Evolutionary conservation across 1,139 yeast species (phyloP).

Genomic region (Hyphopichia wangnamkhiaoensis): DNA sequence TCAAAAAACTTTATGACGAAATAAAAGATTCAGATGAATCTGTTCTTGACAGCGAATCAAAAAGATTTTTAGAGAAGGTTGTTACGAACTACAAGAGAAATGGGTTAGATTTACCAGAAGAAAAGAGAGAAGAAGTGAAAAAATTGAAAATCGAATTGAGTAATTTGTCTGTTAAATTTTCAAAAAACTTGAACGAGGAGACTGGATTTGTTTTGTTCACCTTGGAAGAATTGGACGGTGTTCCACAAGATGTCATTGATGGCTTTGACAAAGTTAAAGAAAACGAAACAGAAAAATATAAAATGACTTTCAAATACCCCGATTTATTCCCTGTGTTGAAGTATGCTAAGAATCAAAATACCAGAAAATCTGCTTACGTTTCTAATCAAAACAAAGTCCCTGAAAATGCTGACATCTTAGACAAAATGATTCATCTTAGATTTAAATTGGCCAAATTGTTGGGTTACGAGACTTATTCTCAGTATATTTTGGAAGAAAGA

Average conservation of each 20-base stretch:
- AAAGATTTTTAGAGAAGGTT: constrained; percentile 56
- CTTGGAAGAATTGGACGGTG: constrained; percentile 67
- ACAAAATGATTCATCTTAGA: constrained; percentile 61
- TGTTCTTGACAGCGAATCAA: constrained; percentile 53
- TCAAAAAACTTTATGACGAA: constrained; percentile 50
- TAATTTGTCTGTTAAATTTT: constrained; percentile 55
- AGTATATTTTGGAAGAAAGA: constrained; percentile 69
- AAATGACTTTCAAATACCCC: constrained; percentile 80
- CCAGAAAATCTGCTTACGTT: constrained; percentile 64
- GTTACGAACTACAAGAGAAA: constrained; percentile 59
- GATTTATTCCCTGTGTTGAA: constrained; percentile 76
- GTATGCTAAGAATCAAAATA: constrained; percentile 60
- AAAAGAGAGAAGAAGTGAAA: constrained; percentile 55
- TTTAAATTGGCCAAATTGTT: constrained; percentile 60
- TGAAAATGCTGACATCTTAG: constrained; percentile 59
- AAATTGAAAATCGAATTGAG: constrained; percentile 60
- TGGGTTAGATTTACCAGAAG: constrained; percentile 64
- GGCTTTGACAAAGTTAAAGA: constrained; percentile 54
- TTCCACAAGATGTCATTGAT: constrained; percentile 61
- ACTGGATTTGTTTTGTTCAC: constrained; percentile 60
- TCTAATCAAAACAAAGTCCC: constrained; percentile 70
- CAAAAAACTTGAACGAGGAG: constrained; percentile 72
- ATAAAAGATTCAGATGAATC: constrained; percentile 21
- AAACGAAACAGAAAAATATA: constrained; percentile 45
- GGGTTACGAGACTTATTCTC: constrained; percentile 69